Evolutionary conservation across 495 filamentous ascomycete species (phyloP).

Genomic region (Penicillium pulvis): DNA sequence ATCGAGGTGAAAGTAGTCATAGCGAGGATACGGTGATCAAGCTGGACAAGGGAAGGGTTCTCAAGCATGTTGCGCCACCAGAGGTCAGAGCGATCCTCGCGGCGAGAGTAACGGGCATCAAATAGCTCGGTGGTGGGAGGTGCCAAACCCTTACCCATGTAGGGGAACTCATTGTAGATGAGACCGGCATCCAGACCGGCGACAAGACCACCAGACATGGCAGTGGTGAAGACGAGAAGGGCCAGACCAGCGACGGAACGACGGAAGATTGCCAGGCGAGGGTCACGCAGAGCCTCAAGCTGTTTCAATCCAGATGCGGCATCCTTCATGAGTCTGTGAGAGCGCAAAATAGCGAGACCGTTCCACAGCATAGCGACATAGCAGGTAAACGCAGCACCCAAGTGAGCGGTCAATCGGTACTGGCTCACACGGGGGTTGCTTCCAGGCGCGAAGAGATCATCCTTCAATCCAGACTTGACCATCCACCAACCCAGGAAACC

Average conservation of each 20-base stretch:
- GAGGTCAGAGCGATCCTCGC: constrained; percentile 72
- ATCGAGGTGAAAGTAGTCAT: constrained; percentile 85
- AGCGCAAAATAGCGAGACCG: constrained; percentile 80
- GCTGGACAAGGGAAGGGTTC: constrained; percentile 91
- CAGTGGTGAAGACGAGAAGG: constrained; percentile 80
- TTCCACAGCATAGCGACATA: constrained; percentile 95
- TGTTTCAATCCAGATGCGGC: constrained; percentile 55
- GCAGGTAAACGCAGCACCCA: constrained; percentile 86
- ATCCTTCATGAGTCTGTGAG: constrained; percentile 65
- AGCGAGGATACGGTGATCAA: constrained; percentile 92
- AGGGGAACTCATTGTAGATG: constrained; percentile 98
- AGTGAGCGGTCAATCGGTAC: constrained; percentile 87
- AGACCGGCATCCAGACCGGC: constrained; percentile 93
- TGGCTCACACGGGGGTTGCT: constrained; percentile 90
- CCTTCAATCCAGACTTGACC: constrained; percentile 93
- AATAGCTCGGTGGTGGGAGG: constrained; percentile 84
- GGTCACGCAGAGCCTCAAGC: constrained; percentile 61
- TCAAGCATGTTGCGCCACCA: constrained; percentile 97
- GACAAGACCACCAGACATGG: constrained; percentile 90
- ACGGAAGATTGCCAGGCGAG: constrained; percentile 70
- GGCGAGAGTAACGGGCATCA: constrained; percentile 80
- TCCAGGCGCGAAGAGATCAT: constrained; percentile 90
- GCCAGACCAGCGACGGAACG: constrained; percentile 71
- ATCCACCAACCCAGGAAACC: constrained; percentile 99
- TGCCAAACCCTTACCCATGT: constrained; percentile 81